Evolutionary conservation across 78 protist genomes (phyloP), one percentile per base, ranked within the genome.

Genomic region (Polysphondylium violaceum): DNA sequence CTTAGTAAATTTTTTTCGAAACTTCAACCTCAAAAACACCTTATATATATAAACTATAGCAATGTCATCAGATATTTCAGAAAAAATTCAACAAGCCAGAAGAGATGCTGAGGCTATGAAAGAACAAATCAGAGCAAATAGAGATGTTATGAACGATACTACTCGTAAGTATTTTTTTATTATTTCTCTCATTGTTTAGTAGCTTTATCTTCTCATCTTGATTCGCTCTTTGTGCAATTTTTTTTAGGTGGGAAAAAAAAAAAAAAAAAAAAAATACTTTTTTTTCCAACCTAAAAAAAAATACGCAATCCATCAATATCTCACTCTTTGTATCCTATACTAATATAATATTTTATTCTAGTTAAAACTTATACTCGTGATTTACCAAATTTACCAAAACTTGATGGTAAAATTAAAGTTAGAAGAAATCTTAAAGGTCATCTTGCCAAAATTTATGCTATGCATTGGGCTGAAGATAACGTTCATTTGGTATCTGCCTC

Each of bases 401-500:
- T 74, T 33, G 96, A 93, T 16, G 68, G 68, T 33, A 93, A 93
- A 71, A 69, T 93, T 31, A 93, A 86, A 81, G 71, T 58, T 40
- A 93, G 96, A 31, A 71, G 97, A 59, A 78, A 75, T 38, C 90
- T 97, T 5, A 85, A 88, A 36, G 99, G 99, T 29, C 99, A 98
- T 89, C 78, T 95, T 40, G 97, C 97, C 31, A 98, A 98, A 87
- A 96, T 98, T 65, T 97, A 97, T 74, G 95, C 99, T 25, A 72
- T 98, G 96, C 96, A 93, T 61, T 98, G 99, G 99, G 73, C 97
- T 29, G 56, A 61, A n/a, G 98, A 97, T 79, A 65, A 60, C 17
- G 55, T 67, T 51, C 96, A 96, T 72, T 73, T 98, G 21, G 98
- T 98, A 27, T 64, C 92, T n/a, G 99, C 99, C 19, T 94, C 98